Base-by-base conservation (phyloP, 2,329 filamentous ascomycete species). In the Fusarium sp. region DNA sequence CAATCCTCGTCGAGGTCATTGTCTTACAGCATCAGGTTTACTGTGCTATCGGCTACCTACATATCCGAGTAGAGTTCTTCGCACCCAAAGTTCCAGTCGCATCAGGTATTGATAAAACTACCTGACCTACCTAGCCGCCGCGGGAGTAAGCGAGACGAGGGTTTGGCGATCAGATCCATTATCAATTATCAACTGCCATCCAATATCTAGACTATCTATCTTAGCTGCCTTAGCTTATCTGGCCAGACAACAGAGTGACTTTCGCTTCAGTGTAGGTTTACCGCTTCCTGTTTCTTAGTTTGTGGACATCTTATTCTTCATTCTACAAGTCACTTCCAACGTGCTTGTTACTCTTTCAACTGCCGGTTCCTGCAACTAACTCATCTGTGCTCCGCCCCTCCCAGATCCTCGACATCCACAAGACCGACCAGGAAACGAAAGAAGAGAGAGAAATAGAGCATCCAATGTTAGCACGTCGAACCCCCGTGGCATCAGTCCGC, bases 381-480 rank as follows among this genome's bases (percentile, higher is more conserved):
- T 45, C 32, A 57, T 32, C 51, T 57, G 58, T 64, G 20, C 52
- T 68, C 63, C 47, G 47, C 43, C 41, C 48, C n/a, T n/a, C 47
- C 24, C 49, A 71, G 49, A 41, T 69, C 69, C 69, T 66, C 60
- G 48, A 38, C 53, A 48, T 69, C 69, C 60, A 51, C 55, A 52
- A 20, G 49, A 58, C 56, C 56, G 20, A 46, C 43, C 46, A 40
- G 46, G 46, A 53, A 41, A 56, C 43, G 38, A 47, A 24, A 53
- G 38, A 62, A 27, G 18, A 41, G 13, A 16, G 16, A 32, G 24
- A 24, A 24, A 24, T 24, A 59, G 16, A 46, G 20, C 30, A 72
- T 46, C 30, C 41, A 54, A 62, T 74, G 72, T 69, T 74, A 58
- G 61, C 58, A 48, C 67, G 65, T 61, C 69, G 67, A 64, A 66